Evolutionary conservation across 2,329 filamentous ascomycete species (phyloP), one percentile per base, ranked within the genome.

Genomic region (Daldinia eschscholtzii): DNA sequence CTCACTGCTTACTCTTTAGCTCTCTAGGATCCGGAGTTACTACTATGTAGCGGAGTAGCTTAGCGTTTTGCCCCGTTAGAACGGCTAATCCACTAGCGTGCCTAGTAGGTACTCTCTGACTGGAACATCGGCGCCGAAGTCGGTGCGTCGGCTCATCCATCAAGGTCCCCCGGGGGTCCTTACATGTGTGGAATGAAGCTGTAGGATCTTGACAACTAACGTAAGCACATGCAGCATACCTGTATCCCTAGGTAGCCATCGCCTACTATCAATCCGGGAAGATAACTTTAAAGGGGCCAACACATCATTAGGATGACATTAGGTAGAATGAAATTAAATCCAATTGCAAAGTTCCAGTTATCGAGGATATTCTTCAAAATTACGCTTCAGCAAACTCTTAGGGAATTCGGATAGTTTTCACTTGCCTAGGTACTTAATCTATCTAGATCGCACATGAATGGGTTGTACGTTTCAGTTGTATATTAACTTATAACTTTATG

Each of bases 11-110:
- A 52, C 46, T 52, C 46, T 35, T 35, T 48, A 30, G 26, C 46
- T 30, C 23, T 39, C 58, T 60, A 61, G 53, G 62, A 55, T 59
- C 66, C 69, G 69, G 69, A 71, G 69, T 71, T 60, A 71, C 60
- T 70, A n/a, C n/a, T n/a, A n/a, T n/a, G n/a, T n/a, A 15, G 60
- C 65, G 52, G 30, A 57, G 53, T 37, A 57, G 53, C 33, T 57
- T 57, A n/a, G 37, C 37, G 23, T 42, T 42, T 20, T 42, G 26
- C 12, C 18, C 7, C 13, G 12, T 13, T 50, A 28, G 26, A 4
- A 52, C 23, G 46, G 46, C 46, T 30, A 30, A 52, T 33, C 15
- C 23, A 48, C 20, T 48, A 30, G 15, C 12, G 5, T 23, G 12
- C n/a, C n/a, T 57, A 37, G 37, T 20, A 18, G 23, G 37, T 20